Evolutionary conservation across 495 filamentous ascomycete genomes (phyloP).

Genomic region (Podospora sp.): DNA sequence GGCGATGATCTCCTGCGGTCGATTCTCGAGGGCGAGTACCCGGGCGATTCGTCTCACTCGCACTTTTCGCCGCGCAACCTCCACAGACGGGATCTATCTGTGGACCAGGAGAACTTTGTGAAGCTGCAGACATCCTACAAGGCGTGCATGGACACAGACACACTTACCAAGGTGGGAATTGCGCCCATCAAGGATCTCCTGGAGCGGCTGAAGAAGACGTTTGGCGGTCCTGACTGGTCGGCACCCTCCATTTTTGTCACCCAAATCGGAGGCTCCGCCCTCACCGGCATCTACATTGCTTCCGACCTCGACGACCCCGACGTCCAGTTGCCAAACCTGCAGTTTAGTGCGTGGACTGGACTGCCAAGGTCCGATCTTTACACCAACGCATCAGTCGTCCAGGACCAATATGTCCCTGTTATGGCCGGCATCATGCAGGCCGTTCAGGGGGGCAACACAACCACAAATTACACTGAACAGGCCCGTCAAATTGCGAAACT

Average conservation of each 20-base stretch:
- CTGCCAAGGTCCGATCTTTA: not conserved
- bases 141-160: constrained; percentile 64
- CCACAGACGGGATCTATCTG: constrained; percentile 22
- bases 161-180: constrained; percentile 56
- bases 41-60: constrained; percentile 51
- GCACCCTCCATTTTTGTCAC: not conserved
- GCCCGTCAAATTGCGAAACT: not conserved
- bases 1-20: constrained; percentile 56
- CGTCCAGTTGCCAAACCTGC: not conserved
- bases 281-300: not conserved
- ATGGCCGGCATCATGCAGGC: not conserved
- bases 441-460: not conserved
- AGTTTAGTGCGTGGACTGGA: not conserved
- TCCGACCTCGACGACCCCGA: not conserved
- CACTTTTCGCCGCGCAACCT: constrained; percentile 48
- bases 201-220: constrained; percentile 23
- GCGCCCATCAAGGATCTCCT: constrained; percentile 56
- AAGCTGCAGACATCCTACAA: constrained; percentile 65
- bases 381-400: not conserved
- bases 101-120: constrained; percentile 64
- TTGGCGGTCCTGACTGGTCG: not conserved
- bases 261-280: not conserved
- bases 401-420: not conserved
- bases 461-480: not conserved
- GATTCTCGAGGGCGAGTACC: constrained; percentile 62